Conservation (phyloP, 148 eudicot species). For the Fagopyrum esculentum region DNA sequence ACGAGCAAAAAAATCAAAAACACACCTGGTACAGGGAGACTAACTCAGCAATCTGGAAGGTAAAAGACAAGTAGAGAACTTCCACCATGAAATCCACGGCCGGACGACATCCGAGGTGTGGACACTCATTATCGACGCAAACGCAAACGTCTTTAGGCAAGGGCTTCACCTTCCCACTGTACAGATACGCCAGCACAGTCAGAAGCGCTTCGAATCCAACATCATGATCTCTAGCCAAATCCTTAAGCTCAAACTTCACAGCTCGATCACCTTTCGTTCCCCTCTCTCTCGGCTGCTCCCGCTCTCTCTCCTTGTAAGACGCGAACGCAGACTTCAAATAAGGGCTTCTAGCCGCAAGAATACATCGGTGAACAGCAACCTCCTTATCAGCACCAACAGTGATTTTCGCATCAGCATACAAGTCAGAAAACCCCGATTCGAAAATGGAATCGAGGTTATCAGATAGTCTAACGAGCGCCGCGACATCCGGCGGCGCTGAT, state of each 20-base stretch:
- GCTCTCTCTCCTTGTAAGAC: slow-evolving; percentile 16
- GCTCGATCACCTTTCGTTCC: not conserved
- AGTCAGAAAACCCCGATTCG: slow-evolving; percentile 24
- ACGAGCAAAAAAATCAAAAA: not conserved
- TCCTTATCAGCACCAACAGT: slow-evolving; percentile 33
- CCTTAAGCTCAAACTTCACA: slow-evolving; percentile 52
- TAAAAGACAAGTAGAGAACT: slow-evolving; percentile 58
- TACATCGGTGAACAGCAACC: slow-evolving; percentile 65
- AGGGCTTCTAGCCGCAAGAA: slow-evolving; percentile 56
- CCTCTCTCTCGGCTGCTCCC: slow-evolving; percentile 15
- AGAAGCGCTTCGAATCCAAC: slow-evolving; percentile 65
- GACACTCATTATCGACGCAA: slow-evolving; percentile 76
- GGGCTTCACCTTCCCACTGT: slow-evolving; percentile 50
- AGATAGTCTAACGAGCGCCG: slow-evolving; percentile 46
- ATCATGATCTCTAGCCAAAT: slow-evolving; percentile 42
- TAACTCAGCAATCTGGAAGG: slow-evolving; percentile 65
- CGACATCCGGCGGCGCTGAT: slow-evolving; percentile 22
- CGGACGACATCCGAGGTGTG: slow-evolving; percentile 66
- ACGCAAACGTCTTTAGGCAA: slow-evolving; percentile 49
- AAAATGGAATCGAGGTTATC: slow-evolving; percentile 48
- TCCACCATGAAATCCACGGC: slow-evolving; percentile 59
- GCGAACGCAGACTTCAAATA: slow-evolving; percentile 38
- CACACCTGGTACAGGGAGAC: slow-evolving; percentile 69
- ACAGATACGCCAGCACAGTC: slow-evolving; percentile 57
- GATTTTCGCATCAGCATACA: slow-evolving; percentile 60